A percentile compares a stretch with the other conserved stretches of the same genome.
These are phyloP conservation scores for Ophiostoma australiae DNA, from an alignment of 2,329 filamentous ascomycete species.

Conservation along the genomic window DNA sequence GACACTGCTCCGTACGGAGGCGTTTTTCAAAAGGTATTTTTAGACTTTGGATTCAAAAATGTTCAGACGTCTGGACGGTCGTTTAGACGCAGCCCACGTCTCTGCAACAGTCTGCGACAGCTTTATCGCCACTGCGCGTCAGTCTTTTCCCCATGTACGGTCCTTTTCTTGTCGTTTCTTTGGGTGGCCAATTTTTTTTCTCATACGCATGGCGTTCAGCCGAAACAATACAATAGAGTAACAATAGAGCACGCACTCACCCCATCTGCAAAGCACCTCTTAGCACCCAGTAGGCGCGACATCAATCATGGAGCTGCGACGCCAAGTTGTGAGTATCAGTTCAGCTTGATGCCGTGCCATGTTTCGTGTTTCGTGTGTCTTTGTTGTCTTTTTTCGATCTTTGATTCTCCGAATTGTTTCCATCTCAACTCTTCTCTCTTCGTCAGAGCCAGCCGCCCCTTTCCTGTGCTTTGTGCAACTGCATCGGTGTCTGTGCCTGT, in stretches of 20 bases:
- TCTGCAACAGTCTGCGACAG: neutral
- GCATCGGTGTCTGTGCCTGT: neutral
- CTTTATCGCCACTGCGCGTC: neutral
- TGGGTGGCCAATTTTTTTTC: too few relatives aligned
- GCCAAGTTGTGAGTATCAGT: neutral
- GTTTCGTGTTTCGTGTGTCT: neutral
- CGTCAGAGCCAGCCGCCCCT: neutral
- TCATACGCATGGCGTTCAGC: neutral
- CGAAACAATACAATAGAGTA: neutral
- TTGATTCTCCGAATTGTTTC: neutral
- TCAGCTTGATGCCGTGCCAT: neutral
- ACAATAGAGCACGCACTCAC: neutral
- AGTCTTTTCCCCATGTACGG: neutral
- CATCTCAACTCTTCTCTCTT: neutral
- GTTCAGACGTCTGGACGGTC: neutral
- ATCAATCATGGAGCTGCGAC: neutral
- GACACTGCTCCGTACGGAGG: neutral
- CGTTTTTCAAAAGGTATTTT: neutral
- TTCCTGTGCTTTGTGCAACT: neutral
- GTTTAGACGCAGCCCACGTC: too few relatives aligned
- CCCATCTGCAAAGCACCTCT: neutral
- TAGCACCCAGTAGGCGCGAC: neutral
- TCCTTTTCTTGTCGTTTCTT: neutral
- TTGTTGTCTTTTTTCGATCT: neutral
- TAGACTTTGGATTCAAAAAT: neutral